Conservation (phyloP, 495 filamentous ascomycete species). For the Tuber brumale region DNA sequence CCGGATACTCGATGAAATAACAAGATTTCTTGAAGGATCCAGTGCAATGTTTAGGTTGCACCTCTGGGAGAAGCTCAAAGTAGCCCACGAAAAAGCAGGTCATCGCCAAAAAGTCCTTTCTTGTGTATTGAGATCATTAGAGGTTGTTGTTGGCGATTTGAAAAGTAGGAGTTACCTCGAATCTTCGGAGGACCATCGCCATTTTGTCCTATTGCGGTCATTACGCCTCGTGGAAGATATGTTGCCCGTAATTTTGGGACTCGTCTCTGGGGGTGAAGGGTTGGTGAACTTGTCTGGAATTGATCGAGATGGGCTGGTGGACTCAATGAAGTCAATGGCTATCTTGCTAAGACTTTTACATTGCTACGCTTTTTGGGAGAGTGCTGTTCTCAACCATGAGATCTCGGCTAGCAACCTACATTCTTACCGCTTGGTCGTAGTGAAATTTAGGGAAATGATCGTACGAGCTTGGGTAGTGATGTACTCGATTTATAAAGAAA, state of each 20-base stretch:
- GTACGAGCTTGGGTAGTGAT: slow-evolving; percentile 79
- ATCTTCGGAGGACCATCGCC: slow-evolving; percentile 55
- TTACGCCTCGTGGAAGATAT: slow-evolving; percentile 71
- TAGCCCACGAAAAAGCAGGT: slow-evolving; percentile 75
- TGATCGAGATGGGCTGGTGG: slow-evolving; percentile 20
- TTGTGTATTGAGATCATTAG: slow-evolving; percentile 76
- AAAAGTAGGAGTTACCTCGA: slow-evolving; percentile 57
- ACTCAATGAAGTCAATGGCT: slow-evolving; percentile 33
- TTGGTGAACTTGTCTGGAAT: slow-evolving; percentile 76
- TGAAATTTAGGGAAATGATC: slow-evolving; percentile 79
- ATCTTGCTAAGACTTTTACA: slow-evolving; percentile 58
- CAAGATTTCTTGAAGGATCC: slow-evolving; percentile 71
- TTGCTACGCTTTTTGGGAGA: slow-evolving; percentile 70
- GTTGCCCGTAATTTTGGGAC: slow-evolving; percentile 57
- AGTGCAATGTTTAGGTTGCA: slow-evolving; percentile 74
- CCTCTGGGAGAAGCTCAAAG: slow-evolving; percentile 78
- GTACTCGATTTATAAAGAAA: slow-evolving; percentile 44
- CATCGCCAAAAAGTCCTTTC: slow-evolving; percentile 80
- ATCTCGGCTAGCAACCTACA: slow-evolving; percentile 40
- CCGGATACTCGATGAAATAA: slow-evolving; percentile 59
- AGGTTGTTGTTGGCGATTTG: slow-evolving; percentile 69
- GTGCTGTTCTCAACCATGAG: slow-evolving; percentile 69
- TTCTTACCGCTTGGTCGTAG: slow-evolving; percentile 51
- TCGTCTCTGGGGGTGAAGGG: slow-evolving; percentile 54
- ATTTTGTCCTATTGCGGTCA: slow-evolving; percentile 62